Evolutionary conservation across 257 asterid species (phyloP).

Genomic region (Petunia secreta): DNA sequence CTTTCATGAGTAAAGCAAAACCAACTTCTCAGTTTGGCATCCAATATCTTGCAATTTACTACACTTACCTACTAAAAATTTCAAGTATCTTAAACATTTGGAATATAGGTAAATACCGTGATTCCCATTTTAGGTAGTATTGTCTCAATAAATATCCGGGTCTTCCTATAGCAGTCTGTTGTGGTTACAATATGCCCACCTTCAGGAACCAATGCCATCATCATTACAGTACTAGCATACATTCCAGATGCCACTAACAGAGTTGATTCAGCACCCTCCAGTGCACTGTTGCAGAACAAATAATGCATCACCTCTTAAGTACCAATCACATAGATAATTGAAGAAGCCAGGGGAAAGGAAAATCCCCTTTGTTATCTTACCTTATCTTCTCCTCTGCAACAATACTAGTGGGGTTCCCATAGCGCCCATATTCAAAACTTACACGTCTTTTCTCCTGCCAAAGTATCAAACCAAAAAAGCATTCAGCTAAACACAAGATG

Average conservation of each 20-base stretch:
- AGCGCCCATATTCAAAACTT: slow-evolving; percentile 92
- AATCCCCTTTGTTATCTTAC: slow-evolving; percentile 36
- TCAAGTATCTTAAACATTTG: slow-evolving; percentile 7
- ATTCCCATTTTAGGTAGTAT: slow-evolving; percentile 90
- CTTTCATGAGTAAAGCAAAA: neutral
- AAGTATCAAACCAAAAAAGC: slow-evolving; percentile 22
- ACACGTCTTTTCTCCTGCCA: slow-evolving; percentile 75
- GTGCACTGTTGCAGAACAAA: slow-evolving; percentile 62
- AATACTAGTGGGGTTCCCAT: slow-evolving; percentile 85
- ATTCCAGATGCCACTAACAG: slow-evolving; percentile 87
- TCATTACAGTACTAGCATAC: slow-evolving; percentile 84
- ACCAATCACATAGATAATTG: neutral
- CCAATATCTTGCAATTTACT: neutral
- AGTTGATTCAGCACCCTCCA: slow-evolving; percentile 95
- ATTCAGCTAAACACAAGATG: neutral
- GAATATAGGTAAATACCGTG: slow-evolving; percentile 48
- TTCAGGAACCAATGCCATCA: slow-evolving; percentile 89
- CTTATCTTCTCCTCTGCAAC: slow-evolving; percentile 91
- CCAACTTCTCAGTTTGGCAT: neutral
- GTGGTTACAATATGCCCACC: slow-evolving; percentile 95
- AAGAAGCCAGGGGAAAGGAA: neutral
- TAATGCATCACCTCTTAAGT: slow-evolving; percentile 13
- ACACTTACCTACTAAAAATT: slow-evolving; percentile 17
- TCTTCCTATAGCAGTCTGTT: slow-evolving; percentile 90
- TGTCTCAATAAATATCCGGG: slow-evolving; percentile 82